These are phyloP conservation scores for Amyloporia xantha DNA, from an alignment of 768 basidiomycete species.

Conservation along the genomic window DNA sequence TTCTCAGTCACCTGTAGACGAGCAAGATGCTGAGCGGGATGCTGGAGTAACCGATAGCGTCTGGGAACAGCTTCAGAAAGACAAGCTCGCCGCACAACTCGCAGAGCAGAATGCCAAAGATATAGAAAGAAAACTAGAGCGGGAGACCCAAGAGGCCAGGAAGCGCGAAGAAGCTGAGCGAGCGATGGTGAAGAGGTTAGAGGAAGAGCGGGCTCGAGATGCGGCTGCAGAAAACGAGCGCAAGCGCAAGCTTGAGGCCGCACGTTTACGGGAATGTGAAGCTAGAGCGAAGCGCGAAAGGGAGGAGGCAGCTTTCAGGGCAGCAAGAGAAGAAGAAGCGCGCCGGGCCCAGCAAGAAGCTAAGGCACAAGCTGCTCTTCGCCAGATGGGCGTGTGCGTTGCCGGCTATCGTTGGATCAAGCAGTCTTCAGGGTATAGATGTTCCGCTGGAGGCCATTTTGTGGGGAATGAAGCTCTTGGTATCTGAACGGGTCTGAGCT, in stretches of 20 bases:
- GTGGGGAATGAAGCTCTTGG: slow-evolving; percentile 26
- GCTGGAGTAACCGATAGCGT: slow-evolving; percentile 43
- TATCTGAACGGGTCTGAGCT: no score
- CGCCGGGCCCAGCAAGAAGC: slow-evolving; percentile 33
- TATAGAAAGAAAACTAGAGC: slow-evolving; percentile 1
- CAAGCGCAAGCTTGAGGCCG: slow-evolving; percentile 18
- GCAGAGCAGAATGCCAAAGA: slow-evolving; percentile 20
- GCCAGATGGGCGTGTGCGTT: slow-evolving; percentile 43
- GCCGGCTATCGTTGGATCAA: slow-evolving; percentile 41
- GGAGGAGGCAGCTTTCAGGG: slow-evolving; percentile 21
- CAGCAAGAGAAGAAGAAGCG: slow-evolving; percentile 22
- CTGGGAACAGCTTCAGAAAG: slow-evolving; percentile 44
- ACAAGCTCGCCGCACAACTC: slow-evolving; percentile 28
- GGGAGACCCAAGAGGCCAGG: background rate
- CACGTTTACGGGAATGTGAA: slow-evolving; percentile 21
- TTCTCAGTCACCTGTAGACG: slow-evolving; percentile 2
- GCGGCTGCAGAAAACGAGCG: slow-evolving; percentile 20
- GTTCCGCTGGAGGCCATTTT: slow-evolving; percentile 41
- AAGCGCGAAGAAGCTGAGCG: background rate
- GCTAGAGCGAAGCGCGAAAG: slow-evolving; percentile 21
- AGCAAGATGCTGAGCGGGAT: slow-evolving; percentile 28
- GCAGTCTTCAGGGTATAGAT: slow-evolving; percentile 36
- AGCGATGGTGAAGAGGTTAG: background rate
- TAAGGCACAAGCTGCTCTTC: slow-evolving; percentile 35
- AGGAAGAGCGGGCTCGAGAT: slow-evolving; percentile 10